Conservation (phyloP, 305 asterid genomes). For the Solanum hybrid region DNA sequence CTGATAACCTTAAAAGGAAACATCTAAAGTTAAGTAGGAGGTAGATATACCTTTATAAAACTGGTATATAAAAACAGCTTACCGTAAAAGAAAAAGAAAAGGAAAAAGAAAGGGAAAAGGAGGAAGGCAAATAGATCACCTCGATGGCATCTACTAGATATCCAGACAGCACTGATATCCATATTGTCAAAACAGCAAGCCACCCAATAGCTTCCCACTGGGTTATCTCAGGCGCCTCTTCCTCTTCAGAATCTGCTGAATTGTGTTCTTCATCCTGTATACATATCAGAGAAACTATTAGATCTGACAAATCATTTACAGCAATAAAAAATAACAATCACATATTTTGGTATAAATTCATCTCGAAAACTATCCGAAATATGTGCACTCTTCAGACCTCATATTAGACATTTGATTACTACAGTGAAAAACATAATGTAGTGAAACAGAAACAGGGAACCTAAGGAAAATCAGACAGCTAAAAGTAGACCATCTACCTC, state of each 20-base stretch:
- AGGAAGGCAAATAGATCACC: conserved; percentile 13
- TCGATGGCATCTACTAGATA: conserved; percentile 76
- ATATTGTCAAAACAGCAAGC: conserved; percentile 80
- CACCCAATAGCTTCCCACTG: conserved; percentile 87
- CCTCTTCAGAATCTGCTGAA: conserved; percentile 47
- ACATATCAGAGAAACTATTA: neutral
- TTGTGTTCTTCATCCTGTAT: conserved; percentile 46
- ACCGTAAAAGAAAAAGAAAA: neutral
- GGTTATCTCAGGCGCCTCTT: conserved; percentile 73
- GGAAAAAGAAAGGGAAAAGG: neutral
- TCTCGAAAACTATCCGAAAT: neutral
- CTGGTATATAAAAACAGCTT: neutral
- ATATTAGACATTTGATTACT: neutral
- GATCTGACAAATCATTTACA: neutral
- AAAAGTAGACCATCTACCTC: conserved; percentile 30
- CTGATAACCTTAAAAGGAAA: neutral
- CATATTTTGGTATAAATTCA: neutral
- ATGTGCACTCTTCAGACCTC: neutral
- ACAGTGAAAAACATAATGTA: neutral
- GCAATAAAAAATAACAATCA: neutral
- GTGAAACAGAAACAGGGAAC: neutral
- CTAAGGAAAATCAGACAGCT: neutral
- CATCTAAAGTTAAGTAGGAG: neutral
- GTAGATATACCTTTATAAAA: neutral
- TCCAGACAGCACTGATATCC: conserved; percentile 90